Percentiles rank a stretch among this genome's conserved stretches.
Evolutionary conservation across 176 grass and related monocot species (phyloP).

Genomic region (Oryza rufipogon): DNA sequence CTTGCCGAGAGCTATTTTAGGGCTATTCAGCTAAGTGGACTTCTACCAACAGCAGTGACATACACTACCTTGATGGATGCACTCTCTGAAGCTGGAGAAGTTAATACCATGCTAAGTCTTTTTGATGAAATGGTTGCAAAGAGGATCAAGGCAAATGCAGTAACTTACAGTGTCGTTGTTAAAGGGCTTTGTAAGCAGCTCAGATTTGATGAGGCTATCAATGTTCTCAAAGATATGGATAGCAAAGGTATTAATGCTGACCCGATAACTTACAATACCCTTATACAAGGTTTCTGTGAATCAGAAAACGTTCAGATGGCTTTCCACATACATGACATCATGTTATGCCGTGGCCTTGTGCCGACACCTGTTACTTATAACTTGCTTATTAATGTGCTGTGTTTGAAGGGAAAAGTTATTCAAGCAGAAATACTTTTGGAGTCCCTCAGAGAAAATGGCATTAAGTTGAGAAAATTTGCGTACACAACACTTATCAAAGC

Average conservation of each 20-base stretch:
- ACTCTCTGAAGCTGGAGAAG: slow-evolving; percentile 60
- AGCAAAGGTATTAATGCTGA: slow-evolving; percentile 57
- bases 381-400: slow-evolving; percentile 75
- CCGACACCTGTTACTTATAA: slow-evolving; percentile 80
- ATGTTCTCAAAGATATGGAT: slow-evolving; percentile 60
- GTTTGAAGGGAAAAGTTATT: slow-evolving; percentile 60
- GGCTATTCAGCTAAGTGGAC: slow-evolving; percentile 49
- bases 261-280: slow-evolving; percentile 70
- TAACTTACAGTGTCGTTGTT: slow-evolving; percentile 76
- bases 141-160: slow-evolving; percentile 58
- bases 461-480: slow-evolving; percentile 76
- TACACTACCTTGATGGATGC: slow-evolving; percentile 91
- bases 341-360: slow-evolving; percentile 44
- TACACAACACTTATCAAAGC: slow-evolving; percentile 81
- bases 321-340: slow-evolving; percentile 51
- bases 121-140: slow-evolving; percentile 75
- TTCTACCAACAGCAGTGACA: slow-evolving; percentile 71
- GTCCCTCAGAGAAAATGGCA: slow-evolving; percentile 51
- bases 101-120: slow-evolving; percentile 49
- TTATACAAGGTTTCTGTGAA: slow-evolving; percentile 84
- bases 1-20: slow-evolving; percentile 59
- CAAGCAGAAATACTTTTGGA: slow-evolving; percentile 67
- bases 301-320: slow-evolving; percentile 47
- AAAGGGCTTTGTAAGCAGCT: slow-evolving; percentile 84
- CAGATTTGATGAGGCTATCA: slow-evolving; percentile 62